A percentile compares a stretch with the other conserved stretches of the same genome.
Evolutionary conservation across 352 stramenopile genomes (phyloP).

Genomic region (Phytophthora tentaculata): DNA sequence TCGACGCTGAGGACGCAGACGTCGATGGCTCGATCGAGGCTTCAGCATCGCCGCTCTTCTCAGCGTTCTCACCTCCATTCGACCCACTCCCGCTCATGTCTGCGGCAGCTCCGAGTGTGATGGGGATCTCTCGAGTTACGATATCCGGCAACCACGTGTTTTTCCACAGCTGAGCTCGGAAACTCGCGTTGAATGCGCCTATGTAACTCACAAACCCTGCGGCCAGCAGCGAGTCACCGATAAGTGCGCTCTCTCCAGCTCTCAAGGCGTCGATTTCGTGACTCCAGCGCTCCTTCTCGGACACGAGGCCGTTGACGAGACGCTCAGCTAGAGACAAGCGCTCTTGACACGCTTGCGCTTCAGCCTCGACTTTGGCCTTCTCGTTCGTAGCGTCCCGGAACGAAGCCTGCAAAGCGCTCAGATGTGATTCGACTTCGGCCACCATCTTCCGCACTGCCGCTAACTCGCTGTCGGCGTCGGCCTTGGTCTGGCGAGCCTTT

Average conservation of each 20-base stretch:
- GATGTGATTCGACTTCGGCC: slow-evolving; percentile 80
- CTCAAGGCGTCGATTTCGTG: slow-evolving; percentile 87
- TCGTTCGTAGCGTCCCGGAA: slow-evolving; percentile 90
- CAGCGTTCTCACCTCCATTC: not conserved
- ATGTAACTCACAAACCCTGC: slow-evolving; percentile 93
- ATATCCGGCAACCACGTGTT: slow-evolving; percentile 90
- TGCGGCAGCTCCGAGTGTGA: slow-evolving; percentile 43
- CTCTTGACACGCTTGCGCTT: slow-evolving; percentile 88
- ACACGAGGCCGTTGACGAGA: slow-evolving; percentile 88
- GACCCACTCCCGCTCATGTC: slow-evolving; percentile 14
- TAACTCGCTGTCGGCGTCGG: slow-evolving; percentile 82
- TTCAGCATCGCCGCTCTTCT: slow-evolving; percentile 16
- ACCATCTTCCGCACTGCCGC: slow-evolving; percentile 84
- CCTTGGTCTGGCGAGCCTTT: slow-evolving; percentile 75
- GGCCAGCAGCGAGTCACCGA: slow-evolving; percentile 89
- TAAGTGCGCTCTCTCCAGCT: slow-evolving; percentile 71
- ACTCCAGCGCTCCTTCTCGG: slow-evolving; percentile 91
- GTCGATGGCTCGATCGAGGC: slow-evolving; percentile 6
- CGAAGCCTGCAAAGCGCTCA: slow-evolving; percentile 78
- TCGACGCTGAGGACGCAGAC: slow-evolving; percentile 4
- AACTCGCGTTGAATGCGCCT: slow-evolving; percentile 89
- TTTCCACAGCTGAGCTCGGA: slow-evolving; percentile 86
- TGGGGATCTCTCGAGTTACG: slow-evolving; percentile 86
- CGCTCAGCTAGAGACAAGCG: slow-evolving; percentile 87
- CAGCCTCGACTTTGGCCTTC: slow-evolving; percentile 90